Conservation (phyloP, 257 asterid species). For the Cruciata laevipes region DNA sequence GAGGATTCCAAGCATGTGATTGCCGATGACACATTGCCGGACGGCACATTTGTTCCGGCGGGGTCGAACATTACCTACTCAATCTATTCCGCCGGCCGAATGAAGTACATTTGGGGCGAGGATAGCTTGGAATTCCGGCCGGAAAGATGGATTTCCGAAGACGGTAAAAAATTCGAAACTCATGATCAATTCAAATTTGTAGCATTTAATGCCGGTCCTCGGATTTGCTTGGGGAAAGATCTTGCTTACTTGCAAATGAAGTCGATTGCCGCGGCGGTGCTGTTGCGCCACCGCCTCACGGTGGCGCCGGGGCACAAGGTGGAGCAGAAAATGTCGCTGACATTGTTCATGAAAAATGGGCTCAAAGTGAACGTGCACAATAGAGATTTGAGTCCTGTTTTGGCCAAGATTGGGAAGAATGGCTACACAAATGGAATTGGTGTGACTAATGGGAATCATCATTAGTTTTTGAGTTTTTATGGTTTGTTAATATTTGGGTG, state of each 20-base stretch:
- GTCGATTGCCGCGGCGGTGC: constrained; percentile 47
- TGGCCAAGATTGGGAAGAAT: constrained; percentile 31
- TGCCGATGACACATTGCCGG: constrained; percentile 44
- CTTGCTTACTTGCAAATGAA: constrained; percentile 59
- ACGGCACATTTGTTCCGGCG: constrained; percentile 56
- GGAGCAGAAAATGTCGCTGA: constrained; percentile 58
- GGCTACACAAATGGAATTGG: neutral
- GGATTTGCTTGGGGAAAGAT: constrained; percentile 53
- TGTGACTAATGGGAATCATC: constrained; percentile 7
- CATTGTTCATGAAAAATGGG: constrained; percentile 59
- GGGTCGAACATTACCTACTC: constrained; percentile 58
- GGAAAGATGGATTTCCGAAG: constrained; percentile 54
- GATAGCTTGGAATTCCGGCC: constrained; percentile 53
- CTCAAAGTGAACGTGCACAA: constrained; percentile 41
- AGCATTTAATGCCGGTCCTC: constrained; percentile 54
- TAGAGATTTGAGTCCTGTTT: constrained; percentile 36
- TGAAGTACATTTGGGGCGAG: constrained; percentile 60
- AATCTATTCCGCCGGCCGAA: constrained; percentile 50
- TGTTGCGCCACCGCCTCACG: constrained; percentile 44
- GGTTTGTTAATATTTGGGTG: constrained; percentile 16
- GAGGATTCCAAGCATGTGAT: constrained; percentile 58
- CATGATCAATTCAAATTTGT: constrained; percentile 44
- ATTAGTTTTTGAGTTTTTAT: neutral
- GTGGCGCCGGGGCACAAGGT: constrained; percentile 48
- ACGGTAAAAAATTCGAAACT: constrained; percentile 28